Conservation (phyloP, 495 filamentous ascomycete species). For the Hypoxylon crocopeplum region DNA sequence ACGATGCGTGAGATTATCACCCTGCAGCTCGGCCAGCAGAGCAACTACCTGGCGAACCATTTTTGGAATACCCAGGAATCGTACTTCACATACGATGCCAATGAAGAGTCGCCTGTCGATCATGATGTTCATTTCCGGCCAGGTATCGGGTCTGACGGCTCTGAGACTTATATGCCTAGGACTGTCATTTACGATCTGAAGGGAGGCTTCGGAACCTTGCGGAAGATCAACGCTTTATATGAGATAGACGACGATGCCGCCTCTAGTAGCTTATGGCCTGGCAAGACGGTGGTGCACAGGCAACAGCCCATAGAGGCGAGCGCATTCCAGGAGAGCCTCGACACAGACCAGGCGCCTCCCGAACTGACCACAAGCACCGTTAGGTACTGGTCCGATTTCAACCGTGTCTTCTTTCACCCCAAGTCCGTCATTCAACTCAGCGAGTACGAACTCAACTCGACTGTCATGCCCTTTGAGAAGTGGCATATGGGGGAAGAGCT, state of each 20-base stretch:
- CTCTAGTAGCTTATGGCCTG: conserved; percentile 70
- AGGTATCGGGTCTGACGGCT: conserved; percentile 80
- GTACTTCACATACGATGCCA: conserved; percentile 88
- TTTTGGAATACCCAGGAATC: conserved; percentile 99
- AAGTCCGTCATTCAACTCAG: conserved; percentile 86
- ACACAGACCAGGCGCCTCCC: conserved; percentile 67
- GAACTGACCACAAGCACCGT: conserved; percentile 72
- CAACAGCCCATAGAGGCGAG: conserved; percentile 70
- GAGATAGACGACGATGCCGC: conserved; percentile 64
- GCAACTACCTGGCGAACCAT: conserved; percentile 95
- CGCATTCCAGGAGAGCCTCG: conserved; percentile 79
- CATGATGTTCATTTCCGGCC: conserved; percentile 93
- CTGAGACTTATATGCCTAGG: conserved; percentile 91
- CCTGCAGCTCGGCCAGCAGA: conserved; percentile 88
- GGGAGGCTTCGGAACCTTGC: conserved; percentile 84
- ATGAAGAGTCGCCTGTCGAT: conserved; percentile 74
- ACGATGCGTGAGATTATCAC: conserved; percentile 96
- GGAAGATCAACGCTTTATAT: conserved; percentile 88
- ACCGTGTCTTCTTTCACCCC: conserved; percentile 89
- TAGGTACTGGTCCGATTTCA: conserved; percentile 96
- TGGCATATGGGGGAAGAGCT: conserved; percentile 83
- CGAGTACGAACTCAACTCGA: conserved; percentile 81
- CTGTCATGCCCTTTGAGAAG: conserved; percentile 81
- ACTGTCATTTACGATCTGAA: conserved; percentile 96
- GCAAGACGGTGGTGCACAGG: conserved; percentile 69